phyloP scores from a whole-genome alignment of 805 yeast genomes.

The Grigorovia transvaalensis region DNA sequence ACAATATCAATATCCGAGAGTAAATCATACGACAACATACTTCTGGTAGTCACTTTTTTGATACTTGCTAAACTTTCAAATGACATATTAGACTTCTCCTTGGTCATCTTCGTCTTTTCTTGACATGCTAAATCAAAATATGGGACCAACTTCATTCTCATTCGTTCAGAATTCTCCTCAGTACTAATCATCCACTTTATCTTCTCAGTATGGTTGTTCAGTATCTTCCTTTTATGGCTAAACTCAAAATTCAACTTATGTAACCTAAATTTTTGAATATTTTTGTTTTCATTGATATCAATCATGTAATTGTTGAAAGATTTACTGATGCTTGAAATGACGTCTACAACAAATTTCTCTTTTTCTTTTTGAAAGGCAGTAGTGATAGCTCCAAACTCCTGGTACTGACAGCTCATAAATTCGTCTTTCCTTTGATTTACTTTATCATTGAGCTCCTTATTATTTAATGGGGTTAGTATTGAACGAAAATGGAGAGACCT shows the following conservation, averaged over 20 bases:
- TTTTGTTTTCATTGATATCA: background rate
- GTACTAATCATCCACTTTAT: conserved; percentile 44
- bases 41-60: background rate
- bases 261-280: background rate
- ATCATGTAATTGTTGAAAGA: background rate
- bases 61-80: background rate
- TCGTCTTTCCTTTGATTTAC: background rate
- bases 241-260: background rate
- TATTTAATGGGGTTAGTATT: background rate
- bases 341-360: background rate
- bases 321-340: background rate
- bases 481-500: background rate
- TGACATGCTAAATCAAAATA: conserved; percentile 35
- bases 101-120: background rate
- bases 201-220: background rate
- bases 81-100: background rate
- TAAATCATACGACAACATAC: conserved; percentile 33
- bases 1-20: conserved; percentile 33
- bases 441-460: background rate
- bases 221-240: background rate
- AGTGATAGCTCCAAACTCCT: background rate
- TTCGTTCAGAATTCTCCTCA: conserved; percentile 60
- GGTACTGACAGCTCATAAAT: background rate
- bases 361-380: background rate
- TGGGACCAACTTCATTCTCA: conserved; percentile 50